A percentile compares a stretch with the other conserved stretches of the same genome.
Conservation (phyloP, 495 filamentous ascomycete genomes). For the Xylaria grammica region DNA sequence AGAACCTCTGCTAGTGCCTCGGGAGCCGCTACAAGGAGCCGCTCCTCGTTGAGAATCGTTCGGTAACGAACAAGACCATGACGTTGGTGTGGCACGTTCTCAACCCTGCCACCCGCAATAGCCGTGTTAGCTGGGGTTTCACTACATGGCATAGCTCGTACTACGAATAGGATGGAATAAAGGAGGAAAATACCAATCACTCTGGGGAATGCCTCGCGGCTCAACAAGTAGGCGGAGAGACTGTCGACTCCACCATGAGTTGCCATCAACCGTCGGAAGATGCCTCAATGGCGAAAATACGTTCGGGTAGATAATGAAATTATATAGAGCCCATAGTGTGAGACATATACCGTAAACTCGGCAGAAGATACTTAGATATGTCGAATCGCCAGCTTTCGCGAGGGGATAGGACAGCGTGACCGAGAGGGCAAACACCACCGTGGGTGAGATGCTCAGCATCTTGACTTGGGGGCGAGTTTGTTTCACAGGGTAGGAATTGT, state of each 20-base stretch:
- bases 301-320: conserved; percentile 63
- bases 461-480: not conserved
- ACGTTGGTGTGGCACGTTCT: conserved; percentile 66
- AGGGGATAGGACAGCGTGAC: conserved; percentile 18
- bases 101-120: conserved; percentile 51
- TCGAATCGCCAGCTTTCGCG: not conserved
- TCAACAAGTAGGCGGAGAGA: conserved; percentile 55
- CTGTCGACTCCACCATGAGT: conserved; percentile 52
- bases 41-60: conserved; percentile 64
- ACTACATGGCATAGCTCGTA: not conserved
- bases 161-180: not conserved
- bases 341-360: not conserved
- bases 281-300: conserved; percentile 66
- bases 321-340: conserved; percentile 41
- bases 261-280: conserved; percentile 56
- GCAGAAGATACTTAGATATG: conserved; percentile 9
- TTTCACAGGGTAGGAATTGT: not conserved
- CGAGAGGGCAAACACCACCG: conserved; percentile 4
- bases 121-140: conserved; percentile 6
- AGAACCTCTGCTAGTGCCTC: conserved; percentile 63
- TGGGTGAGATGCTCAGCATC: conserved; percentile 2
- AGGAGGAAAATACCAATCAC: conserved; percentile 50
- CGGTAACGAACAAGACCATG: conserved; percentile 73
- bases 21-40: conserved; percentile 63
- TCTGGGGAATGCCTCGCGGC: conserved; percentile 59